A percentile compares a stretch with the other conserved stretches of the same genome.
Evolutionary conservation across 163 green algal genomes (phyloP).

Genomic region (Scenedesmus sp.): DNA sequence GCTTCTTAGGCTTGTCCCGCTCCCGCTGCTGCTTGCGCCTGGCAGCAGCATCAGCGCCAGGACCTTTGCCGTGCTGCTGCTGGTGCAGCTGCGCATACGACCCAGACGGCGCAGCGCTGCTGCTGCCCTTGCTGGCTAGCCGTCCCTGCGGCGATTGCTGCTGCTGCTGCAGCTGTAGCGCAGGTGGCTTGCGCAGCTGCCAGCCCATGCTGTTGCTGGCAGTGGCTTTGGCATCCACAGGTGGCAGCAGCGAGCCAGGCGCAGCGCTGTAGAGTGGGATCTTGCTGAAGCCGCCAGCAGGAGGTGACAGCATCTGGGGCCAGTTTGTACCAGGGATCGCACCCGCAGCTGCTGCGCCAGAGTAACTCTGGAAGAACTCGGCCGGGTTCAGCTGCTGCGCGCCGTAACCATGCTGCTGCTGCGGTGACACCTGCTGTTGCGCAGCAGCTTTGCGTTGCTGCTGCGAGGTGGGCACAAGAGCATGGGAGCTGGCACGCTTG

Average conservation of each 20-base stretch:
- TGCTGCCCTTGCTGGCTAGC: neutral
- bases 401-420: neutral
- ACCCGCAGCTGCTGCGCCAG: neutral
- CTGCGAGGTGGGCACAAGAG: neutral
- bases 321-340: neutral
- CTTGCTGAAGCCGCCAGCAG: neutral
- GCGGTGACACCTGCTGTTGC: neutral
- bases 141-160: neutral
- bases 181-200: neutral
- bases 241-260: neutral
- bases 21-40: neutral
- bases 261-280: neutral
- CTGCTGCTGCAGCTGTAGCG: neutral
- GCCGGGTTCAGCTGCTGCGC: slow-evolving; percentile 6
- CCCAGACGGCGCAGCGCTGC: neutral
- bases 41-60: slow-evolving; percentile 5
- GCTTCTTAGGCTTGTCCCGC: slow-evolving; percentile 14
- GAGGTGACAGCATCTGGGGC: neutral
- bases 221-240: neutral
- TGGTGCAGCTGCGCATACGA: slow-evolving; percentile 41
- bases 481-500: neutral
- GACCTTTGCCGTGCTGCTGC: slow-evolving; percentile 18
- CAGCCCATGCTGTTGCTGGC: neutral
- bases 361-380: slow-evolving; percentile 3
- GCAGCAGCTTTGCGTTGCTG: neutral